Evolutionary conservation across 768 basidiomycete species (phyloP).

Genomic region (Ramaria sp.): DNA sequence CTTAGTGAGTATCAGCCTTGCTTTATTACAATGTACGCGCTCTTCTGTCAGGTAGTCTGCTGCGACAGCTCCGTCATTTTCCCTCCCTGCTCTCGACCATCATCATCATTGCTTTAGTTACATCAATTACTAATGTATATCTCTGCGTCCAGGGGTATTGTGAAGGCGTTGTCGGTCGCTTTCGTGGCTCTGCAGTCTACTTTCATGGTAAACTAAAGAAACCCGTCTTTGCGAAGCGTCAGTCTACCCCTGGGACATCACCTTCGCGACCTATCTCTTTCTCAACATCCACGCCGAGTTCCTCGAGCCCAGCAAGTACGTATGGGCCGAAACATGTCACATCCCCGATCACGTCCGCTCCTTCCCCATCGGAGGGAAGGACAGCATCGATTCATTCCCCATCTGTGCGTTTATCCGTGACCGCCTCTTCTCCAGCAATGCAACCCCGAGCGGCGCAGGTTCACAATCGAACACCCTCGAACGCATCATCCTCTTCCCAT

Average conservation of each 20-base stretch:
- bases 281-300: neutral
- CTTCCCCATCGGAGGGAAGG: neutral
- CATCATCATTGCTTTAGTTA: neutral
- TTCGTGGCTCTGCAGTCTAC: slow-evolving; percentile 48
- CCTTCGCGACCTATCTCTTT: slow-evolving; percentile 12
- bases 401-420: neutral
- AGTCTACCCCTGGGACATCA: slow-evolving; percentile 25
- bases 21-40: neutral
- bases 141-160: slow-evolving; percentile 92
- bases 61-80: neutral
- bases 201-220: slow-evolving; percentile 71
- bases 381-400: neutral
- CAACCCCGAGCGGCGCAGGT: neutral
- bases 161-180: slow-evolving; percentile 78
- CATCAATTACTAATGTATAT: no score
- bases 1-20: slow-evolving; percentile 48
- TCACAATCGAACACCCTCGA: slow-evolving; percentile 3
- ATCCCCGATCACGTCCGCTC: neutral
- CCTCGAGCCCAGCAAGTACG: neutral
- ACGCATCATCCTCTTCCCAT: slow-evolving; percentile 1
- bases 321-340: neutral
- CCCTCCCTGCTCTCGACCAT: neutral
- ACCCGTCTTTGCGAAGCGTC: slow-evolving; percentile 65
- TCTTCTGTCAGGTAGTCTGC: neutral
- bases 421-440: neutral